Conservation (phyloP, 495 filamentous ascomycete species). For the Aspergillus sparsus region DNA sequence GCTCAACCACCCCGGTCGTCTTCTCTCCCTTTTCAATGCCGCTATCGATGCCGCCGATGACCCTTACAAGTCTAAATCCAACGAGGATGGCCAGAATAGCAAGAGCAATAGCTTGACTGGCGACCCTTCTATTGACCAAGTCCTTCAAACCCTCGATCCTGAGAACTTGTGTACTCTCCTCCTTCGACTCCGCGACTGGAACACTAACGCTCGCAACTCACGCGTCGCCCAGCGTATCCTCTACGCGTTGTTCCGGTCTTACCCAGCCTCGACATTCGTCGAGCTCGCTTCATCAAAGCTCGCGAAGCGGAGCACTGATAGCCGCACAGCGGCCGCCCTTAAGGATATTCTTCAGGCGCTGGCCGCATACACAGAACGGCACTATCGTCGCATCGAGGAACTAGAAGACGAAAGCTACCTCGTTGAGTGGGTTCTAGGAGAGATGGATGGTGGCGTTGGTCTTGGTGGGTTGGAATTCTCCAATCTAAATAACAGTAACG, state of each 20-base stretch:
- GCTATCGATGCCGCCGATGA: slow-evolving; percentile 66
- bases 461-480: slow-evolving; percentile 37
- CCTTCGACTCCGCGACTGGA: slow-evolving; percentile 86
- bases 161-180: slow-evolving; percentile 81
- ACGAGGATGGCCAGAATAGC: slow-evolving; percentile 30
- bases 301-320: slow-evolving; percentile 38
- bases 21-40: slow-evolving; percentile 78
- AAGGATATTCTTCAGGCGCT: slow-evolving; percentile 83
- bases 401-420: slow-evolving; percentile 92
- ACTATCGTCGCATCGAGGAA: slow-evolving; percentile 84
- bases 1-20: slow-evolving; percentile 85
- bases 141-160: slow-evolving; percentile 74
- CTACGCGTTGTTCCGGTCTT: slow-evolving; percentile 71
- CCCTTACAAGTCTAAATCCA: slow-evolving; percentile 24
- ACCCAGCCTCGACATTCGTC: slow-evolving; percentile 72
- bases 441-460: slow-evolving; percentile 78
- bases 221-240: slow-evolving; percentile 85
- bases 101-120: slow-evolving; percentile 60
- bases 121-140: slow-evolving; percentile 76
- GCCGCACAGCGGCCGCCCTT: slow-evolving; percentile 60
- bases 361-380: slow-evolving; percentile 84
- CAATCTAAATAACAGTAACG: slow-evolving; percentile 21
- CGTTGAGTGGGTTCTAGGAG: slow-evolving; percentile 84
- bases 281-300: slow-evolving; percentile 56
- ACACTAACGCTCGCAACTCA: slow-evolving; percentile 88